Evolutionary conservation across 1,139 yeast genomes (phyloP).

Genomic region (Saccharomyces hybrid): DNA sequence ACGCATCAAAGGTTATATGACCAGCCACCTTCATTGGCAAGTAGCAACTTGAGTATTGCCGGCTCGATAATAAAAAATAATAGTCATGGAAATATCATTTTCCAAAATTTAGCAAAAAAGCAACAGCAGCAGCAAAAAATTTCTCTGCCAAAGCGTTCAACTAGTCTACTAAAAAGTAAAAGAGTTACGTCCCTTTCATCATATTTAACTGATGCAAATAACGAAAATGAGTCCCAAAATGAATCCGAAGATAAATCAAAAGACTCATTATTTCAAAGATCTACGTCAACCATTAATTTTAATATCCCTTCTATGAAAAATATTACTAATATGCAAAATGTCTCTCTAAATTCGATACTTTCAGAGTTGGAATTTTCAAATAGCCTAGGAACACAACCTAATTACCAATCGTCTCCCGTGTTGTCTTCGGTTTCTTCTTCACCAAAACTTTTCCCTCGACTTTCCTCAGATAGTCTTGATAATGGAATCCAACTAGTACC

Average conservation of each 20-base stretch:
- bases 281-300: background rate
- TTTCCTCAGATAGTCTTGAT: background rate
- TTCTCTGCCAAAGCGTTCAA: background rate
- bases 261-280: background rate
- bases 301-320: conserved; percentile 1
- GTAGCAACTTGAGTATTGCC: background rate
- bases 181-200: conserved; percentile 11
- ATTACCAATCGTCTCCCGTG: conserved; percentile 1
- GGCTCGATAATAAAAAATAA: background rate
- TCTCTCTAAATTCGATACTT: background rate
- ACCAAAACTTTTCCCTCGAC: background rate
- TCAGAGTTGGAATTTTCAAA: background rate
- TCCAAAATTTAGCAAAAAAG: background rate
- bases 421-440: background rate
- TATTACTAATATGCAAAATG: background rate
- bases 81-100: background rate
- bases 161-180: conserved; percentile 11
- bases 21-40: conserved; percentile 1
- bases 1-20: conserved; percentile 15
- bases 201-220: conserved; percentile 1
- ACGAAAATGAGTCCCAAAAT: background rate
- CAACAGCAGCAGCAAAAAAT: background rate
- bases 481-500: background rate
- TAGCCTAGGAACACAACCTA: background rate
- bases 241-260: conserved; percentile 1